Evolutionary conservation across 1,139 yeast species (phyloP), one percentile per base, ranked within the genome.

Genomic region (Kurtzmaniella quercitrusa): DNA sequence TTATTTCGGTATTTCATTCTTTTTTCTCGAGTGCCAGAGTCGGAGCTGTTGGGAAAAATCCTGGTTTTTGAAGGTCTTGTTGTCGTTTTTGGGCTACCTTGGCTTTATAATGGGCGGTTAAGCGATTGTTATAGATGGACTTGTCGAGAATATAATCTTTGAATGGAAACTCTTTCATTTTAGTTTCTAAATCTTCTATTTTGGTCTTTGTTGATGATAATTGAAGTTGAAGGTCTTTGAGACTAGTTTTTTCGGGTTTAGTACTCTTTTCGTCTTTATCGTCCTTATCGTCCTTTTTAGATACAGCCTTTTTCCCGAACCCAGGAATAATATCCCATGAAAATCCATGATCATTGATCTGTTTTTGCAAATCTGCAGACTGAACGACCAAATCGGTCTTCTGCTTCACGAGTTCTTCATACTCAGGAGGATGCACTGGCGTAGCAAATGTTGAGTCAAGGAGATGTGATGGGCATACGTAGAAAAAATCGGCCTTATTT

Each of bases 391-490:
- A 47, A 2, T 56, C 62, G 17, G 61, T 61, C 43, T 73, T 65
- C 44, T 66, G 59, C n/a, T 54, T 55, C 21, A 68, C 55, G 5
- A 81, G 71, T 3, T 63, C 67, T 5, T 63, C 55, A 48, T 79
- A 82, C 8, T 69, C 80, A 1, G 70, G 65, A 9, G 73, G 74
- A 33, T 68, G 64, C 2, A 74, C 53, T 0, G 86, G 80, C 2
- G 62, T 59, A 2, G 86, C 88, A 60, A 85, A 85, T n/a, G 73
- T 68, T 1, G 70, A 60, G 53, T 86, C 94, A 15, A 59, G 61
- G 38, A 86, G 60, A 60, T 86, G 95, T n/a, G 68, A 52, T 20
- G 72, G 76, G 57, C 95, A 87, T 1, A 78, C 69, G 56, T 84
- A 85, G 57, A 87, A 82, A 68, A 81, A 84, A 57, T 85, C 93